Evolutionary conservation across 1,284 basidiomycete species (phyloP), one percentile per base, ranked within the genome.

Genomic region (Farysia itapuensis): DNA sequence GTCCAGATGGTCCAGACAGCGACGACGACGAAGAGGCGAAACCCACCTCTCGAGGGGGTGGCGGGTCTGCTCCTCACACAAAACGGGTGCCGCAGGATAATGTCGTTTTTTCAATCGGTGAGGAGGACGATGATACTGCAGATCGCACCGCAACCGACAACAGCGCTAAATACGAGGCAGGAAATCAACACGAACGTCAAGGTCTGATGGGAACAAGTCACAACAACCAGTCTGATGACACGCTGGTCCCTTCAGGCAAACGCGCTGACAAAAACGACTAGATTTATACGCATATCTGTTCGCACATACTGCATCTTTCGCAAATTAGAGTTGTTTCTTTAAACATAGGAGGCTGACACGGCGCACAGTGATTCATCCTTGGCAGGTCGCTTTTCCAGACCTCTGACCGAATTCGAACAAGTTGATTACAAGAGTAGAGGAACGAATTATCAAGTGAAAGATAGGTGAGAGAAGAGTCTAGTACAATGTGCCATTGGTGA

Each of bases 21-120:
- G 51, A 66, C 14, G 64, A 64, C 16, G n/a, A n/a, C n/a, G 56
- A 64, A 18, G 53, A 61, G 38, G 35, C 45, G 14, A 57, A 49
- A 32, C 45, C 42, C 26, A 46, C 45, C 15, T 57, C 43, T 15
- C 43, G 38, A n/a, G 51, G 47, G 4, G 38, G 25, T 1, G 34
- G 37, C 2, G 16, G 23, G 6, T 39, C 35, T 12, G 22, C 39
- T 28, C 9, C 25, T 9, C 9, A n/a, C 25, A 28, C 9, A 4
- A 12, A 30, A 15, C 33, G 37, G 28, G 24, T 24, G 37, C 36
- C 23, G 23, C 35, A 56, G 16, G 48, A 52, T 12, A 65, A 65
- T 15, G 52, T 68, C 25, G 65, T 72, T 18, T 72, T 72, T 30
- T 63, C 65, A 45, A 64, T 71, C 21, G 66, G 58, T 2, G 66